Evolutionary conservation across 2,329 filamentous ascomycete genomes (phyloP).

Genomic region (Geoglossum cookeanum): DNA sequence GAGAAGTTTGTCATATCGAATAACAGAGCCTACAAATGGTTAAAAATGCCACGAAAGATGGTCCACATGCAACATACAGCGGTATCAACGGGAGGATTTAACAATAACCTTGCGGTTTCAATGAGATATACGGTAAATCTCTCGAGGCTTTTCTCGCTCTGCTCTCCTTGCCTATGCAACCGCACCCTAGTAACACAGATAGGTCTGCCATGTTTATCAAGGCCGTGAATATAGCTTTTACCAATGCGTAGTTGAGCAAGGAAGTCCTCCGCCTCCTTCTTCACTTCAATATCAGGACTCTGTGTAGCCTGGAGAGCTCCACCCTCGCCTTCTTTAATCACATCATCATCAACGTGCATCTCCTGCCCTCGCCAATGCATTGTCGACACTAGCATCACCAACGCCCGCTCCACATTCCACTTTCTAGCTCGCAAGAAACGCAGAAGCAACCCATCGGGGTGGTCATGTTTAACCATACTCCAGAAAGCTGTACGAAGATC

Average conservation of each 20-base stretch:
- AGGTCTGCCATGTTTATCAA: constrained; percentile 67
- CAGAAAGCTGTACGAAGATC: constrained; percentile 67
- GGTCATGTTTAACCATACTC: constrained; percentile 87
- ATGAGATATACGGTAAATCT: constrained; percentile 86
- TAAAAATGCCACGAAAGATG: constrained; percentile 9
- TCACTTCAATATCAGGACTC: constrained; percentile 37
- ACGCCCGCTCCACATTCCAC: constrained; percentile 85
- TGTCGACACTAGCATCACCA: constrained; percentile 86
- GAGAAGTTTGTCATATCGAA: constrained; percentile 95
- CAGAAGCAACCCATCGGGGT: constrained; percentile 69
- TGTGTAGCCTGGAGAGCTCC: constrained; percentile 41
- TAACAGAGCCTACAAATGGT: constrained; percentile 48
- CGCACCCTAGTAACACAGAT: constrained; percentile 73
- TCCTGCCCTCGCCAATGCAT: constrained; percentile 78
- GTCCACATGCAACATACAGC: constrained; percentile 42
- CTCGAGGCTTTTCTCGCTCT: constrained; percentile 66
- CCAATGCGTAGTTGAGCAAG: constrained; percentile 69
- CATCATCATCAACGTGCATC: constrained; percentile 74
- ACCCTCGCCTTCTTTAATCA: constrained; percentile 60
- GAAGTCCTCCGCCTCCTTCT: constrained; percentile 59
- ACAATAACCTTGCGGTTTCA: constrained; percentile 74
- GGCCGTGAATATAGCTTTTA: constrained; percentile 81
- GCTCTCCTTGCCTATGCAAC: constrained; percentile 64
- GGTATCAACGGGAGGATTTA: constrained; percentile 68
- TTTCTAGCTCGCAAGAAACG: constrained; percentile 78